A percentile compares a stretch with the other conserved stretches of the same genome.
phyloP scores from a whole-genome alignment of 495 filamentous ascomycete species.

The Pseudomonodictys pantanalensis region DNA sequence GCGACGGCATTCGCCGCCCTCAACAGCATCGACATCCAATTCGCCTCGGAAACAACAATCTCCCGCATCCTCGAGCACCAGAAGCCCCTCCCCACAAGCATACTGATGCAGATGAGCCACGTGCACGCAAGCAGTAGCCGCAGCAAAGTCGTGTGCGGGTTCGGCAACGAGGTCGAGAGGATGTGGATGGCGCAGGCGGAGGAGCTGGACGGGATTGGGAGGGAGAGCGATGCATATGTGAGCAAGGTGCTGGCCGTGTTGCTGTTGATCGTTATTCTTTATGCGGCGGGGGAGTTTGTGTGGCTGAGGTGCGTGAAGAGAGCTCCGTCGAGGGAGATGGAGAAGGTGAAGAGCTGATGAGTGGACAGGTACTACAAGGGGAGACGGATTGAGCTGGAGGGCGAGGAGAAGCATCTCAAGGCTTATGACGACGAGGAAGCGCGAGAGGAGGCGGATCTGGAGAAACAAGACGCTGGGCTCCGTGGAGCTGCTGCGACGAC shows the following conservation, averaged over 20 bases:
- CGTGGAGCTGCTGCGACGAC: neutral
- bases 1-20: neutral
- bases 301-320: neutral
- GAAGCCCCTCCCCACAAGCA: slow-evolving; percentile 2
- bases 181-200: neutral
- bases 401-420: neutral
- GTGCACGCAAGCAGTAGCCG: no score
- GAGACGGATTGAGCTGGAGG: neutral
- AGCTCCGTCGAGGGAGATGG: slow-evolving; percentile 12
- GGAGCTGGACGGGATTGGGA: neutral
- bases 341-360: neutral
- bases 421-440: neutral
- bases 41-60: slow-evolving; percentile 4
- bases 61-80: neutral
- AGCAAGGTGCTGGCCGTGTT: neutral
- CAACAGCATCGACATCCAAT: neutral
- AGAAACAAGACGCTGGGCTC: neutral
- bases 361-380: neutral
- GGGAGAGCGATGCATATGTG: neutral
- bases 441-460: neutral
- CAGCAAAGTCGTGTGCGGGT: slow-evolving; percentile 1
- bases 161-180: neutral
- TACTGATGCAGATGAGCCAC: neutral
- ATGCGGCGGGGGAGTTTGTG: neutral
- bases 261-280: slow-evolving; percentile 3